These are phyloP conservation scores for Microcyclosporella mali DNA, from an alignment of 2,329 filamentous ascomycete genomes.

Conservation along the genomic window DNA sequence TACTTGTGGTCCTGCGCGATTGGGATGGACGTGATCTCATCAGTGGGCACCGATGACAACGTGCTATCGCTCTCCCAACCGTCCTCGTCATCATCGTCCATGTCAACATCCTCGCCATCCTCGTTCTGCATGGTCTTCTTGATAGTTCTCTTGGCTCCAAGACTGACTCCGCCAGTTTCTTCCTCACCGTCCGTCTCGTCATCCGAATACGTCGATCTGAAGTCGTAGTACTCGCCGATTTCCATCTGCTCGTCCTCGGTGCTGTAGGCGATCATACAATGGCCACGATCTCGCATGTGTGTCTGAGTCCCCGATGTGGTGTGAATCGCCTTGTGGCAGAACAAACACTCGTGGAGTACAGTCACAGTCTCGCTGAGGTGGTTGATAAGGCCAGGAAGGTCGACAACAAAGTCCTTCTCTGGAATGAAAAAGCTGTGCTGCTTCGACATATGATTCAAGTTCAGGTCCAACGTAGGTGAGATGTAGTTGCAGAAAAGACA, in stretches of 20 bases:
- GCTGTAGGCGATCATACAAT: conserved; percentile 93
- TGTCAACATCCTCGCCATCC: conserved; percentile 51
- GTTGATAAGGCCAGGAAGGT: conserved; percentile 73
- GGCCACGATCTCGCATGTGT: conserved; percentile 93
- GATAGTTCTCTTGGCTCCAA: conserved; percentile 55
- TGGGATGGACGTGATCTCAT: conserved; percentile 72
- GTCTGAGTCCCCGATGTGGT: conserved; percentile 79
- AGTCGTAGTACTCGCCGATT: conserved; percentile 95
- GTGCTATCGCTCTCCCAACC: conserved; percentile 94
- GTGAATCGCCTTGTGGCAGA: conserved; percentile 76
- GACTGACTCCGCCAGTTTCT: conserved; percentile 58
- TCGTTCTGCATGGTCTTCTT: conserved; percentile 41
- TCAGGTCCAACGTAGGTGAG: conserved; percentile 68
- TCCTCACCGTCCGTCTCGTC: conserved; percentile 56
- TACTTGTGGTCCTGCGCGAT: conserved; percentile 68
- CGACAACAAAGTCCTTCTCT: conserved; percentile 74
- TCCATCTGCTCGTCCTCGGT: conserved; percentile 86
- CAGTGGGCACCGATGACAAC: conserved; percentile 76
- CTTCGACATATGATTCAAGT: conserved; percentile 81
- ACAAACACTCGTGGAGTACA: conserved; percentile 76
- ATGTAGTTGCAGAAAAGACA: conserved; percentile 93
- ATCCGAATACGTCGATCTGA: conserved; percentile 91
- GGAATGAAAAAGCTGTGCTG: conserved; percentile 95
- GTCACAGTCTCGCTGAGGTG: conserved; percentile 75
- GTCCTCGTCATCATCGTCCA: conserved; percentile 56